Base-by-base conservation (phyloP, 2,329 filamentous ascomycete species). In the Botryotinia globosa region DNA sequence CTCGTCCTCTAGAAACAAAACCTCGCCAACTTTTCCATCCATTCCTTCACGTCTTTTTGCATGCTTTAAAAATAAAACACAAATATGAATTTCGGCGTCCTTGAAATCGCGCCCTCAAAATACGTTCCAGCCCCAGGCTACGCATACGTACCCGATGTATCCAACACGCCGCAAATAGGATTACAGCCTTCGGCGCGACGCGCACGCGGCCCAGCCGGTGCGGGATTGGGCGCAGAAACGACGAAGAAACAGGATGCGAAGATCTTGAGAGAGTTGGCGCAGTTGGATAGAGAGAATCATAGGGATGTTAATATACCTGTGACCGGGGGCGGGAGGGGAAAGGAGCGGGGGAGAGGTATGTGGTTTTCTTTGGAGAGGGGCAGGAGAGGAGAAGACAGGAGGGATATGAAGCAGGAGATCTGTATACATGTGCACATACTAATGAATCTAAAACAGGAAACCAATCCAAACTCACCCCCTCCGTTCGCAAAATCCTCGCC, bases 241-340 rank as follows among this genome's bases (percentile, higher is more conserved):
- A 91, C 89, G 45, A 92, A 92, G n/a, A 87, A 94, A 71, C 93
- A 97, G 81, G 92, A 95, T 79, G 90, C 91, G 61, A 94, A 94
- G 76, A 88, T 94, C 69, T 86, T 92, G 72, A 92, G 94, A 77
- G 93, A 96, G 78, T 87, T 98, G 64, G 91, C 93, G 74, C 91
- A 92, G 58, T 86, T 99, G 51, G 93, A 97, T 79, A 89, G 90
- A 69, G 96, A 98, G 80, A 93, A 91, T 76, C 87, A 91, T 78
- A 85, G 87, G 73, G 92, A 95, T 76, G 88, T 89, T 2, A 84
- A 87, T n/a, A 94, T 97, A 69, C 85, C 91, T 0, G 85, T 95
- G 5, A 90, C 90, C 0, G 82, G 80, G 82, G 86, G 29, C 82
- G 82, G 29, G 83, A 85, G 34, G 82, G 81, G 71, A 83, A 82